Percentiles rank a stretch among this genome's conserved stretches.
Conservation (phyloP, 169 alveolate species). For the Plasmodium fragile region DNA sequence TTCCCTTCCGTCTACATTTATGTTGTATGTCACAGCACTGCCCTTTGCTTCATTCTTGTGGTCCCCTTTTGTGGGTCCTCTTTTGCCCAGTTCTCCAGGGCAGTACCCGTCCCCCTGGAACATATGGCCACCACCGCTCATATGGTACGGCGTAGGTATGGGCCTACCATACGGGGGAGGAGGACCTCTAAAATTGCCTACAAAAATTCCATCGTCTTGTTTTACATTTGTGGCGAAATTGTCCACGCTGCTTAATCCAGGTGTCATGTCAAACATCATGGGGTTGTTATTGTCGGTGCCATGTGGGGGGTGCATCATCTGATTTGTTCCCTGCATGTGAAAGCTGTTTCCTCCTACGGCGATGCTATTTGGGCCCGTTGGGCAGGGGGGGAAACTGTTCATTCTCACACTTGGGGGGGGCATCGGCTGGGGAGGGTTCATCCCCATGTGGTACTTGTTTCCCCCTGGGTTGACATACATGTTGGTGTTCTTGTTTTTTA, state of each 20-base stretch:
- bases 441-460: neutral
- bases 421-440: neutral
- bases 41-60: slow-evolving; percentile 1
- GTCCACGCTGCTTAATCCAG: neutral
- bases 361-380: neutral
- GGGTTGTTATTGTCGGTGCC: neutral
- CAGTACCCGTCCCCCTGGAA: neutral
- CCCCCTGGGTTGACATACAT: neutral
- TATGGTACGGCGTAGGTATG: neutral
- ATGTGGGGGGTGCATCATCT: slow-evolving; percentile 3
- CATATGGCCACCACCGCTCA: neutral
- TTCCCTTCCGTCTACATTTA: slow-evolving; percentile 81
- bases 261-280: neutral
- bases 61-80: neutral
- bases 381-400: neutral
- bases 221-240: neutral
- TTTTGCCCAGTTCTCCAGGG: neutral
- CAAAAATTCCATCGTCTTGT: neutral
- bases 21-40: slow-evolving; percentile 3
- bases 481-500: neutral
- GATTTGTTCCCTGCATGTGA: neutral
- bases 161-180: neutral
- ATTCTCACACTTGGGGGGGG: neutral
- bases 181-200: neutral
- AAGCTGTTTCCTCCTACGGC: neutral